Percentiles rank a stretch among this genome's conserved stretches.
These are phyloP conservation scores for Aspergillaceae sp. DNA, from an alignment of 2,329 filamentous ascomycete genomes.

Conservation along the genomic window DNA sequence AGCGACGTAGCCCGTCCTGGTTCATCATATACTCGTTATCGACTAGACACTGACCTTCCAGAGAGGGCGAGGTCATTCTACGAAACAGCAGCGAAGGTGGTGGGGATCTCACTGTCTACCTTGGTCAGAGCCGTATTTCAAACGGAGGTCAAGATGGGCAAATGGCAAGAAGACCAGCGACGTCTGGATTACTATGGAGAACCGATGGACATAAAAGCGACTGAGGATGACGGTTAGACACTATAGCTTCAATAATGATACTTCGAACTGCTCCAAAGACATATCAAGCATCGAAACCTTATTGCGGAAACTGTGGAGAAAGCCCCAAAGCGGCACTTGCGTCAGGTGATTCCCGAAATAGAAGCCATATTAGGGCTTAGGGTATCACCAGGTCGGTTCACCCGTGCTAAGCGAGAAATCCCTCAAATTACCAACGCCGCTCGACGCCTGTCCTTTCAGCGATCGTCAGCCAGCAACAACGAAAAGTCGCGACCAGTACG, in stretches of 20 bases:
- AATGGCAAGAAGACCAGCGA: constrained; percentile 28
- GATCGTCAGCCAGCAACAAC: constrained; percentile 36
- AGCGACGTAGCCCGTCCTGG: constrained; percentile 39
- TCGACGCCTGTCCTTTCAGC: constrained; percentile 28
- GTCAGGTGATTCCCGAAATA: constrained; percentile 3
- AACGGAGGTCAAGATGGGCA: constrained; percentile 40
- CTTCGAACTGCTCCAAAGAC: background rate
- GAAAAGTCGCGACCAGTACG: constrained; percentile 42
- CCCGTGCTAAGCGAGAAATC: constrained; percentile 38
- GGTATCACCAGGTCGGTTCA: constrained; percentile 25
- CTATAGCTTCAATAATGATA: background rate
- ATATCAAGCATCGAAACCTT: background rate
- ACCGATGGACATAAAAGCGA: constrained; percentile 9
- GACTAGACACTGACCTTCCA: constrained; percentile 40
- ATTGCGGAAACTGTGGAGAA: constrained; percentile 7
- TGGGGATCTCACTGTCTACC: constrained; percentile 43
- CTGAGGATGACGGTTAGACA: constrained; percentile 4
- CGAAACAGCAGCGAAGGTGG: constrained; percentile 42
- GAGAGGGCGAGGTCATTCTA: constrained; percentile 42
- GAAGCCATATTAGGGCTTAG: constrained; percentile 31
- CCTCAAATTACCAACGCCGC: constrained; percentile 31
- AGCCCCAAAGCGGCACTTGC: constrained; percentile 8
- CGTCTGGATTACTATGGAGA: constrained; percentile 21
- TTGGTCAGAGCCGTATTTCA: constrained; percentile 44
- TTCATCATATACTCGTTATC: constrained; percentile 43